Evolutionary conservation across 805 yeast genomes (phyloP), one percentile per base, ranked within the genome.

Genomic region (Schwanniomyces pseudopolymorphus): DNA sequence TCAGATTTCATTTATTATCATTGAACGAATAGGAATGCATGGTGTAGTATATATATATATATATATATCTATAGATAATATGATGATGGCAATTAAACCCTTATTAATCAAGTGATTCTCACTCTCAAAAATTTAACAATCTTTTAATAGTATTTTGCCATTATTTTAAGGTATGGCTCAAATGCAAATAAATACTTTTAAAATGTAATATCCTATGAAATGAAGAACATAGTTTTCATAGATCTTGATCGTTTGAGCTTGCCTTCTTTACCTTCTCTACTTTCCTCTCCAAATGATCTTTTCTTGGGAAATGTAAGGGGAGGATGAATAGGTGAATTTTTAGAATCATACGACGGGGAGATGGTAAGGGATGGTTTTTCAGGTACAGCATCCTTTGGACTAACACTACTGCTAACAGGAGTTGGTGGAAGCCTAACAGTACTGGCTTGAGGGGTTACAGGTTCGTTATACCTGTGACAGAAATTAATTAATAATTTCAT

Each of bases 401-500:
- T 57, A 33, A 57, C 51, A 38, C 53, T 43, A 48, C 40, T 52
- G 49, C 49, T 53, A n/a, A 49, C 50, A 4, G 61, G 61, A 11
- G 59, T 58, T 39, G 57, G 52, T 5, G 58, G 59, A 36, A 50
- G 39, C 13, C 17, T 33, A n/a, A 39, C 25, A 17, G 47, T 39
- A 33, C 33, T 37, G 26, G 53, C 45, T 49, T 53, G 66, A 17
- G 76, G 75, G 5, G 74, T 70, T 37, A 67, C 59, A 22, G 68
- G 66, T 20, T 44, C 43, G 16, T 36, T 25, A 22, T 39, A 36
- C n/a, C 17, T 31, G 47, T 65, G 64, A 38, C 71, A 65, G 46
- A 61, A 64, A 26, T 58, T 57, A 35, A 69, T 62, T 52, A 72
- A 53, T 26, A 60, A 51, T 47, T 59, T 63, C 77, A 72, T 72